phyloP scores from a whole-genome alignment of 495 filamentous ascomycete genomes.

The Trichoderma orchidacearum region DNA sequence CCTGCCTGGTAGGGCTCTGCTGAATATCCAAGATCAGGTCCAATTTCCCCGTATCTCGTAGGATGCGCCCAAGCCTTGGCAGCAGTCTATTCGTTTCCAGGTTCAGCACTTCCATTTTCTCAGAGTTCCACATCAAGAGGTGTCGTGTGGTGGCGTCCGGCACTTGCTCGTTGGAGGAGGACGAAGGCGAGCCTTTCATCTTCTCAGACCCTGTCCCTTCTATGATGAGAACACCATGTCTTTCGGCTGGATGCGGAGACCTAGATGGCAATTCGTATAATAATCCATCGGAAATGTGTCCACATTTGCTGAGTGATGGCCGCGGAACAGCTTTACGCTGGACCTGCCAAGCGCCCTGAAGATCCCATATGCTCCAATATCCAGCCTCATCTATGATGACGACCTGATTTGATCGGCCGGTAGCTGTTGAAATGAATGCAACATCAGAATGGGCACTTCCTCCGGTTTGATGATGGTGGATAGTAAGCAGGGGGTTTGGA shows the following conservation, averaged over 20 bases:
- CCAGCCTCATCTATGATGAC: slow-evolving; percentile 49
- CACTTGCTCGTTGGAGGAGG: background rate
- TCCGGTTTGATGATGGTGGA: slow-evolving; percentile 30
- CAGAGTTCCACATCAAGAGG: slow-evolving; percentile 1
- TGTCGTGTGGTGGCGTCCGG: background rate
- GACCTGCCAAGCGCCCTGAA: slow-evolving; percentile 12
- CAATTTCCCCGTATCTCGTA: background rate
- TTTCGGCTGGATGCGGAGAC: background rate
- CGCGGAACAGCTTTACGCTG: background rate
- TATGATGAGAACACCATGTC: slow-evolving; percentile 1
- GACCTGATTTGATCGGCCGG: slow-evolving; percentile 23
- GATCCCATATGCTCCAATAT: slow-evolving; percentile 51
- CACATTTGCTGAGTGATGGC: background rate
- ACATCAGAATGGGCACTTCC: slow-evolving; percentile 46
- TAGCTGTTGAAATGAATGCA: slow-evolving; percentile 57
- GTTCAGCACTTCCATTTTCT: background rate
- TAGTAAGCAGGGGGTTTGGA: slow-evolving; percentile 35
- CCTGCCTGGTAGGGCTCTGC: slow-evolving; percentile 21
- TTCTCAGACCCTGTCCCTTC: background rate
- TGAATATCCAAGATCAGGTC: slow-evolving; percentile 37
- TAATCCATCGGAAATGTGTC: background rate
- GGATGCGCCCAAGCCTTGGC: background rate
- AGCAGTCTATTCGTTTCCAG: background rate
- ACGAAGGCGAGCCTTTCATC: background rate
- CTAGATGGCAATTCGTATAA: background rate